These are phyloP conservation scores for Chamaenerion angustifolium DNA, from an alignment of 345 rosid species.

Conservation along the genomic window DNA sequence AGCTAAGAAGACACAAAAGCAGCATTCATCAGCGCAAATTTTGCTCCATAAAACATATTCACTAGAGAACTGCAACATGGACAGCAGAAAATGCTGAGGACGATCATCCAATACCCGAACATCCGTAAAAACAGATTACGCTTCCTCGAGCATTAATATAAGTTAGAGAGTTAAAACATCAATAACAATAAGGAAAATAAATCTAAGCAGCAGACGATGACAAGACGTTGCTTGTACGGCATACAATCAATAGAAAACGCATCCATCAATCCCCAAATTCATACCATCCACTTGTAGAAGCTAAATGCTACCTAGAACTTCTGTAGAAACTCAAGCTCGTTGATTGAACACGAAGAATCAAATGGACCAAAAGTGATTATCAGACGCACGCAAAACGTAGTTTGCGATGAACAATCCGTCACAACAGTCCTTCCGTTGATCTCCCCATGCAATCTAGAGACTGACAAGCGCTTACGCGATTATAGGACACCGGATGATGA, in stretches of 20 bases:
- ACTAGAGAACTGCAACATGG: too few relatives aligned
- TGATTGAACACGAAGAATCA: not conserved
- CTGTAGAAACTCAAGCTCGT: not conserved
- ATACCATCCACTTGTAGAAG: constrained; percentile 6
- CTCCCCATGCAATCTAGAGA: constrained; percentile 12
- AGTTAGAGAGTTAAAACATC: not conserved
- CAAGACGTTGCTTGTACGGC: constrained; percentile 25
- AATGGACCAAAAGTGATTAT: constrained; percentile 1
- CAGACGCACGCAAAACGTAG: constrained; percentile 19
- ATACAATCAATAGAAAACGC: constrained; percentile 16
- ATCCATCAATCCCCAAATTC: constrained; percentile 10
- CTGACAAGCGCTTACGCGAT: too few relatives aligned
- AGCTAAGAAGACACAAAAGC: too few relatives aligned
- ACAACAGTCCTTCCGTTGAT: constrained; percentile 25
- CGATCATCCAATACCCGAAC: too few relatives aligned
- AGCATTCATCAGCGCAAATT: too few relatives aligned
- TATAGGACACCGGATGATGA: too few relatives aligned
- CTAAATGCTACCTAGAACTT: not conserved
- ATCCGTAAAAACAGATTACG: too few relatives aligned
- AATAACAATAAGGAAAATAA: not conserved
- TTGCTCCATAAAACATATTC: too few relatives aligned
- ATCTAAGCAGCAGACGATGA: not conserved
- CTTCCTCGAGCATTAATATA: not conserved
- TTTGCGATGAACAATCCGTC: constrained; percentile 13
- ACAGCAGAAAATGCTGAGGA: too few relatives aligned